These are phyloP conservation scores for Wallacemonas sp. DNA, from an alignment of 208 protist species.

Conservation along the genomic window DNA sequence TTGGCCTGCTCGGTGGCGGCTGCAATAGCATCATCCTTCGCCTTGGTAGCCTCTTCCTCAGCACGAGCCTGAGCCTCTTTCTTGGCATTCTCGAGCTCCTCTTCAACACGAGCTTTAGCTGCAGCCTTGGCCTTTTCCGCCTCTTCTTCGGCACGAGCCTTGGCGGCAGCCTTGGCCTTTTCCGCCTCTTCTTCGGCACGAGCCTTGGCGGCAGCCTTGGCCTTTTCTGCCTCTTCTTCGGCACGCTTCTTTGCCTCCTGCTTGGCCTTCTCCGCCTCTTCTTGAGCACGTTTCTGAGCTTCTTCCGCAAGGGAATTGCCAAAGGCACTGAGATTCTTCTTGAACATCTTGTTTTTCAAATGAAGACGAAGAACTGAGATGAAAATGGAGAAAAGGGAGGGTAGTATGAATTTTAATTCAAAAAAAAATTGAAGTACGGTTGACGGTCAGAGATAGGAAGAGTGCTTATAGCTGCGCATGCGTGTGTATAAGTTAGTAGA, in stretches of 20 bases:
- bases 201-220: not conserved
- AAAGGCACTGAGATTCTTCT: conserved; percentile 5
- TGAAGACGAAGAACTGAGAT: not conserved
- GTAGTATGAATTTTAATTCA: not conserved
- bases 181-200: conserved; percentile 3
- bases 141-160: not conserved
- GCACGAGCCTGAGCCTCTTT: not conserved
- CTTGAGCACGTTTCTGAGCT: conserved; percentile 2
- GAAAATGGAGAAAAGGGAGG: not conserved
- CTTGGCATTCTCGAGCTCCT: conserved; percentile 12
- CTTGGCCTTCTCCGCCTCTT: conserved; percentile 9
- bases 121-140: conserved; percentile 10
- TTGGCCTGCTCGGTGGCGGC: not conserved
- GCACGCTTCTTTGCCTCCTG: not conserved
- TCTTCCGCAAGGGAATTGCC: conserved; percentile 9
- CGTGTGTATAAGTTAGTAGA: not conserved
- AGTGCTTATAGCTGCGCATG: no score
- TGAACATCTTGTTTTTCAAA: not conserved
- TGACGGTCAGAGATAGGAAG: no score
- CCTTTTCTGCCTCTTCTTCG: not conserved
- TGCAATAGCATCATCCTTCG: no score
- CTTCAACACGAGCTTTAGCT: not conserved
- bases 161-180: not conserved
- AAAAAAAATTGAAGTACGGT: no score
- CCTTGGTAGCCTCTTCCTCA: conserved; percentile 7